These are phyloP conservation scores for Colletotrichum sp. DNA, from an alignment of 2,329 filamentous ascomycete species.

Conservation along the genomic window DNA sequence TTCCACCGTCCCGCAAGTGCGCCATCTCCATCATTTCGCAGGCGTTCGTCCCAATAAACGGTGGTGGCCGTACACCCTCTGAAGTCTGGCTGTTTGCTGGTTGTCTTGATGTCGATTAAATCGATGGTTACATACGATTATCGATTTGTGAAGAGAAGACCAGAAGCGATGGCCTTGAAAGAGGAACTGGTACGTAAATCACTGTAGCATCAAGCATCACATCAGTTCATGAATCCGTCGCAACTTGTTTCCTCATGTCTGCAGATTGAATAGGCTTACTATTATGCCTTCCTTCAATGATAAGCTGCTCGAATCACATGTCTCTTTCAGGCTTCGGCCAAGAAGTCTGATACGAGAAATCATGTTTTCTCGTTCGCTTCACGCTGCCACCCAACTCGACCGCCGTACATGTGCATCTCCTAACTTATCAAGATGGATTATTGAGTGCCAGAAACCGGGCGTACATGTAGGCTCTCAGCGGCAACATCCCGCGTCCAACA, in stretches of 20 bases:
- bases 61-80: background rate
- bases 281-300: background rate
- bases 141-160: background rate
- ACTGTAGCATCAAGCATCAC: background rate
- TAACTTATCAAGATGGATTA: background rate
- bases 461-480: background rate
- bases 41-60: slow-evolving; percentile 8
- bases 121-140: background rate
- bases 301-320: background rate
- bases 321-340: background rate
- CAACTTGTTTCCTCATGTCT: background rate
- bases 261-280: background rate
- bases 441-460: background rate
- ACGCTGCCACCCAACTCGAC: background rate
- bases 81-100: background rate
- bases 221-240: background rate
- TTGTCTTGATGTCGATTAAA: background rate
- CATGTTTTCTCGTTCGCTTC: background rate
- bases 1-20: background rate
- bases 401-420: background rate
- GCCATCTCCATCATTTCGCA: slow-evolving; percentile 8
- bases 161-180: background rate
- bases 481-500: background rate
- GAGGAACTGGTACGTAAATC: background rate
- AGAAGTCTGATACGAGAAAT: background rate